Evolutionary conservation across 148 eudicot genomes (phyloP).

Genomic region (Fallopia convolvulus): DNA sequence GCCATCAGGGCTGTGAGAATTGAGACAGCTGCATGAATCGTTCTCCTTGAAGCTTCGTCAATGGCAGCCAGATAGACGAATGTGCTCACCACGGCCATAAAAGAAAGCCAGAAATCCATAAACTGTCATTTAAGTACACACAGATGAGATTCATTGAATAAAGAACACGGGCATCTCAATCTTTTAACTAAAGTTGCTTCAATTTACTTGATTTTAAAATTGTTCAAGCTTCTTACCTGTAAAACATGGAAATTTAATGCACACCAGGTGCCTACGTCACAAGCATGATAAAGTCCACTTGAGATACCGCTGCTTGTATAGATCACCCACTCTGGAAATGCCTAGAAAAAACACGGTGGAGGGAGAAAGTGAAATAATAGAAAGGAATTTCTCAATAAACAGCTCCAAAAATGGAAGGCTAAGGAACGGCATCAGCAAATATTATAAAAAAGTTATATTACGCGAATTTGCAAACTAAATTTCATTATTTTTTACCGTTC

Average conservation of each 20-base stretch:
- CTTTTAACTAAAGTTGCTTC: neutral
- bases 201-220: neutral
- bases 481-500: neutral
- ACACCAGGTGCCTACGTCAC: conserved; percentile 97
- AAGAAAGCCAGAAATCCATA: conserved; percentile 97
- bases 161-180: neutral
- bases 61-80: conserved; percentile 72
- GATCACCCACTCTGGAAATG: conserved; percentile 88
- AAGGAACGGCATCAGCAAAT: neutral
- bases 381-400: neutral
- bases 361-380: neutral
- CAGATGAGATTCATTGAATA: neutral
- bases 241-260: conserved; percentile 45
- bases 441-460: neutral
- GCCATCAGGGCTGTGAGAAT: conserved; percentile 88
- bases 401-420: neutral
- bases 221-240: conserved; percentile 41
- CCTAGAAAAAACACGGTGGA: conserved; percentile 29
- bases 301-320: conserved; percentile 79
- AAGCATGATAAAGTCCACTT: conserved; percentile 89
- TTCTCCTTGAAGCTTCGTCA: conserved; percentile 64
- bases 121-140: conserved; percentile 33
- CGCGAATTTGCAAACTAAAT: neutral
- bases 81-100: conserved; percentile 95
- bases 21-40: conserved; percentile 76